Evolutionary conservation across 768 basidiomycete species (phyloP), one percentile per base, ranked within the genome.

Genomic region (Phanerochaete sordida): DNA sequence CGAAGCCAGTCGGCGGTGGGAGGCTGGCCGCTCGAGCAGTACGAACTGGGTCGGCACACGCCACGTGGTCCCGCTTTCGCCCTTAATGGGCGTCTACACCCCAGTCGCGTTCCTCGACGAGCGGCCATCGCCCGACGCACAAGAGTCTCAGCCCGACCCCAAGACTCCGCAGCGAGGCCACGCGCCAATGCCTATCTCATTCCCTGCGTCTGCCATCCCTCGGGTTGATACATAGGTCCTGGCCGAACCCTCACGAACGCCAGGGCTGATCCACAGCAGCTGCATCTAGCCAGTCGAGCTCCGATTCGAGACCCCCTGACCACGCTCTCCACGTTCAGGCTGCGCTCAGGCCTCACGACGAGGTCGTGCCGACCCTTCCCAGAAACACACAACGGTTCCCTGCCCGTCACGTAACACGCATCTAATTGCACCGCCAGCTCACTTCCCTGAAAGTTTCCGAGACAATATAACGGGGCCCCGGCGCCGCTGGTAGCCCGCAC

Each of bases 1-100:
- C 56, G 60, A 61, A 54, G 56, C 46, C 39, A n/a, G 48, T 56
- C 54, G 59, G 59, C 58, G 24, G 39, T 19, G 13, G 30, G 44
- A 31, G 51, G 23, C 56, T 27, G 16, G 23, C 30, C 33, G 7
- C 13, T 35, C 6, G 19, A 12, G 39, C 8, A 16, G 4, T 37
- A 46, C 54, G 53, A 50, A 61, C 59, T 23, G 54, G 47, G 6
- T 24, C 27, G 39, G 16, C 52, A 43, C 30, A 15, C 23, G 35
- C 53, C 59, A 56, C 28, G 59, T 61, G 33, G 33, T 35, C 33
- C 33, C 33, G 33, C 33, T 35, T 35, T 35, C 33, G 33, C 33
- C 33, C 33, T 7, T 35, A 35, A 35, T 35, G 33, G 33, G 33
- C 33, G 33, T 35, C 33, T 35, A 35, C 33, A 6, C 33, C 33